A percentile compares a stretch with the other conserved stretches of the same genome.
Evolutionary conservation across 2,329 filamentous ascomycete species (phyloP).

Genomic region (Talaromyces piceae): DNA sequence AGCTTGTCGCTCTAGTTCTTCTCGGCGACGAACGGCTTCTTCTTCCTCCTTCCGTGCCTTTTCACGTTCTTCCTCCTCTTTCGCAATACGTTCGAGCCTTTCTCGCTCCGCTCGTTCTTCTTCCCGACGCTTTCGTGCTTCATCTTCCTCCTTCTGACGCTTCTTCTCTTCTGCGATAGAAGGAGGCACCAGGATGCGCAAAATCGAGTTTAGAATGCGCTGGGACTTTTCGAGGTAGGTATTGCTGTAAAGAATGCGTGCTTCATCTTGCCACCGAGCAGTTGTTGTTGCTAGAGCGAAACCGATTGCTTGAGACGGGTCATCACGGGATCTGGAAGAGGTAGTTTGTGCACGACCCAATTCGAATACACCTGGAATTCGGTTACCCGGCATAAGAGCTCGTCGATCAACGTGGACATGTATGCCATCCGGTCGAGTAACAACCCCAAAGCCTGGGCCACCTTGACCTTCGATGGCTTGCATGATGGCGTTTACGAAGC

Average conservation of each 20-base stretch:
- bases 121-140: slow-evolving; percentile 52
- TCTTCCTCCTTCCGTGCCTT: slow-evolving; percentile 61
- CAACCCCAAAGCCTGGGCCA: slow-evolving; percentile 35
- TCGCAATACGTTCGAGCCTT: slow-evolving; percentile 55
- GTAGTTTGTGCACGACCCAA: slow-evolving; percentile 24
- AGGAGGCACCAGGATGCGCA: slow-evolving; percentile 69
- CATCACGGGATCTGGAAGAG: slow-evolving; percentile 36
- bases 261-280: slow-evolving; percentile 81
- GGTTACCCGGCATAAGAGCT: slow-evolving; percentile 39
- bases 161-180: slow-evolving; percentile 76
- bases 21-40: slow-evolving; percentile 53
- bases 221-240: slow-evolving; percentile 61
- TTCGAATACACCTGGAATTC: slow-evolving; percentile 45
- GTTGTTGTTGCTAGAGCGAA: slow-evolving; percentile 67
- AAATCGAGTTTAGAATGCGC: slow-evolving; percentile 60
- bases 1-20: slow-evolving; percentile 58
- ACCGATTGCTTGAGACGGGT: slow-evolving; percentile 60
- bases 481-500: slow-evolving; percentile 52
- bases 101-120: slow-evolving; percentile 55
- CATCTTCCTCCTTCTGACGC: slow-evolving; percentile 52
- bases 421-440: slow-evolving; percentile 44
- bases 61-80: slow-evolving; percentile 65
- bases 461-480: slow-evolving; percentile 44
- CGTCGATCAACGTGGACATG: slow-evolving; percentile 49
- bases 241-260: slow-evolving; percentile 72